phyloP scores from a whole-genome alignment of 1,284 basidiomycete genomes.

The Trametes sp. region DNA sequence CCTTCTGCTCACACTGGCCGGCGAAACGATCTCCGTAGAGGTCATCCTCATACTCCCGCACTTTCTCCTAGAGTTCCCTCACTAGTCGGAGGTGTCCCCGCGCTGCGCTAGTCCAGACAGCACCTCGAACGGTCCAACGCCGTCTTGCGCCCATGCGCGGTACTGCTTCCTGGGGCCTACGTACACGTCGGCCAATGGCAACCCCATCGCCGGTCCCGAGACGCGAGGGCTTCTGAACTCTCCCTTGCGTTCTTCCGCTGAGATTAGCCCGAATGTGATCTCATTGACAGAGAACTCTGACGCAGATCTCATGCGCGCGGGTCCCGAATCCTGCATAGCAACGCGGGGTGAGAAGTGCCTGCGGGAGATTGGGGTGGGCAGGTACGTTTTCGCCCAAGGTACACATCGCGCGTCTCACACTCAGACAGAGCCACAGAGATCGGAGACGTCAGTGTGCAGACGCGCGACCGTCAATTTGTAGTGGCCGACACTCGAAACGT shows the following conservation, averaged over 20 bases:
- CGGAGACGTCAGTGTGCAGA: background rate
- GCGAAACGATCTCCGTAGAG: background rate
- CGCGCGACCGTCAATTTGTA: background rate
- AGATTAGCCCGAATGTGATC: background rate
- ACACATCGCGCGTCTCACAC: background rate
- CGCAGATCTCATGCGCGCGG: background rate
- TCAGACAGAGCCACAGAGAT: background rate
- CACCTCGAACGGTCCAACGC: constrained; percentile 3
- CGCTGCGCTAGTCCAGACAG: background rate
- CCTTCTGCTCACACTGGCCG: background rate
- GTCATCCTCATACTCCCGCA: too few species aligned
- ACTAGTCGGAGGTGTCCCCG: background rate
- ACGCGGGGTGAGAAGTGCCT: background rate
- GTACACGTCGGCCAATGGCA: background rate
- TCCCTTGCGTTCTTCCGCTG: background rate
- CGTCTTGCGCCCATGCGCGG: background rate
- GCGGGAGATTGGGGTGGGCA: constrained; percentile 1
- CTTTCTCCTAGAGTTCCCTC: too few species aligned
- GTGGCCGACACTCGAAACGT: background rate
- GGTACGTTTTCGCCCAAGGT: background rate
- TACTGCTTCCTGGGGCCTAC: background rate
- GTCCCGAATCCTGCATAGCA: background rate
- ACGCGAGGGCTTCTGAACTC: background rate
- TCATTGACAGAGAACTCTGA: background rate
- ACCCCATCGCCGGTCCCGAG: constrained; percentile 2